A percentile compares a stretch with the other conserved stretches of the same genome.
Conservation (phyloP, 805 yeast genomes). For the Starmerella gropengiesseri region DNA sequence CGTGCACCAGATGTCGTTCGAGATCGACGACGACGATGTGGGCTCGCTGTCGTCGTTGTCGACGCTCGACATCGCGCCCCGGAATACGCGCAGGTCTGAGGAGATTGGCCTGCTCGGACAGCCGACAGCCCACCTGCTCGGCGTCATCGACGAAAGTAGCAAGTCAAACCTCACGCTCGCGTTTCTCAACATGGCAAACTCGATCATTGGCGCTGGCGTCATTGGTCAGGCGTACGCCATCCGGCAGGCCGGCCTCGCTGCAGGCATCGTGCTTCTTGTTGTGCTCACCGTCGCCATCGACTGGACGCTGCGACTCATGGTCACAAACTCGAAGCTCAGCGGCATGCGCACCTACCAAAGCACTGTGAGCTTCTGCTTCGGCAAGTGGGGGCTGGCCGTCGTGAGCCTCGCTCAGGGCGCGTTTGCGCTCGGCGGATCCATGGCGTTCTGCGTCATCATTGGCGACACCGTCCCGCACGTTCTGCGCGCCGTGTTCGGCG, state of each 20-base stretch:
- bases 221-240: conserved; percentile 90
- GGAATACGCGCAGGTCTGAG: conserved; percentile 6
- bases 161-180: conserved; percentile 70
- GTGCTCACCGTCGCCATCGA: conserved; percentile 63
- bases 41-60: conserved; percentile 7
- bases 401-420: conserved; percentile 69
- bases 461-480: conserved; percentile 96
- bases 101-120: conserved; percentile 25
- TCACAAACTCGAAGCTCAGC: conserved; percentile 67
- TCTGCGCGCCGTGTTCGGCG: conserved; percentile 45
- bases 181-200: conserved; percentile 93
- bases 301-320: conserved; percentile 73
- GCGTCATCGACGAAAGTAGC: conserved; percentile 20
- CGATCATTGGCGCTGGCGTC: conserved; percentile 90
- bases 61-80: neutral
- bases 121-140: conserved; percentile 20
- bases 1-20: no score
- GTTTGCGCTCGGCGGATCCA: conserved; percentile 88
- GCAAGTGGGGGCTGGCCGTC: conserved; percentile 53
- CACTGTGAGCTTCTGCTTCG: conserved; percentile 70
- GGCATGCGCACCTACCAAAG: conserved; percentile 75
- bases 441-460: conserved; percentile 87
- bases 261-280: conserved; percentile 55
- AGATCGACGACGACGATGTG: conserved; percentile 3
- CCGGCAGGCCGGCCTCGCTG: conserved; percentile 63